phyloP scores from a whole-genome alignment of 2,329 filamentous ascomycete genomes.

The Sphaceloma murrayae region DNA sequence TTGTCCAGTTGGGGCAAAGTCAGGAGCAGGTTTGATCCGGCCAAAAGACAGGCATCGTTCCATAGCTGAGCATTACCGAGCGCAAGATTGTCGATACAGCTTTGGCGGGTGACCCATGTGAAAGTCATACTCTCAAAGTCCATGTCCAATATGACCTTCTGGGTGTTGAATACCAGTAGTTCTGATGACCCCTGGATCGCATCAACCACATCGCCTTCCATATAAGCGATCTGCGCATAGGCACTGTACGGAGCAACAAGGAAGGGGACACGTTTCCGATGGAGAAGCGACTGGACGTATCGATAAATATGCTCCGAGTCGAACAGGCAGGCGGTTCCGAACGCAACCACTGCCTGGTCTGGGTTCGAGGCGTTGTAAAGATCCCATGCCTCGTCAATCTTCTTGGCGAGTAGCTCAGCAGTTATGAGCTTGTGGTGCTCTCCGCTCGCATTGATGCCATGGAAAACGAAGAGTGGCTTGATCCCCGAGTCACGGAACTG shows the following conservation, averaged over 20 bases:
- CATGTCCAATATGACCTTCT: constrained; percentile 59
- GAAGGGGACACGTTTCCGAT: constrained; percentile 60
- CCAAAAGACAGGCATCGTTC: constrained; percentile 71
- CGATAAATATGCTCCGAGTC: constrained; percentile 63
- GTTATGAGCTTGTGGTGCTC: constrained; percentile 17
- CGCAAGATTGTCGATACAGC: constrained; percentile 59
- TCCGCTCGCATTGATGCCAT: constrained; percentile 66
- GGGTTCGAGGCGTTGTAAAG: constrained; percentile 75
- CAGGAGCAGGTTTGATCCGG: constrained; percentile 70
- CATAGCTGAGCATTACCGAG: constrained; percentile 62
- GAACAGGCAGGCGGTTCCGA: constrained; percentile 68
- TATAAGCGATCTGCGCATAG: constrained; percentile 53
- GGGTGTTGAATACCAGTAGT: constrained; percentile 73
- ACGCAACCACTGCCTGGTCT: constrained; percentile 71
- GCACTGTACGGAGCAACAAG: constrained; percentile 81
- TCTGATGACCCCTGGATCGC: constrained; percentile 78
- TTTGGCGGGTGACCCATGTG: constrained; percentile 53
- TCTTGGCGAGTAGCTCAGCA: constrained; percentile 21
- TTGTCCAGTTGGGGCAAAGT: constrained; percentile 67
- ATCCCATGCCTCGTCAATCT: constrained; percentile 60
- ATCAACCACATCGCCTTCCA: constrained; percentile 48
- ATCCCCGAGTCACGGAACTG: constrained; percentile 58
- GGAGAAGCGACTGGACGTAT: constrained; percentile 65
- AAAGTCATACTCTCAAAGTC: constrained; percentile 63
- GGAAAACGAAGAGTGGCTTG: constrained; percentile 82